A percentile compares a stretch with the other conserved stretches of the same genome.
These are phyloP conservation scores for Pisolithus tinctorius DNA, from an alignment of 768 basidiomycete genomes.

Conservation along the genomic window DNA sequence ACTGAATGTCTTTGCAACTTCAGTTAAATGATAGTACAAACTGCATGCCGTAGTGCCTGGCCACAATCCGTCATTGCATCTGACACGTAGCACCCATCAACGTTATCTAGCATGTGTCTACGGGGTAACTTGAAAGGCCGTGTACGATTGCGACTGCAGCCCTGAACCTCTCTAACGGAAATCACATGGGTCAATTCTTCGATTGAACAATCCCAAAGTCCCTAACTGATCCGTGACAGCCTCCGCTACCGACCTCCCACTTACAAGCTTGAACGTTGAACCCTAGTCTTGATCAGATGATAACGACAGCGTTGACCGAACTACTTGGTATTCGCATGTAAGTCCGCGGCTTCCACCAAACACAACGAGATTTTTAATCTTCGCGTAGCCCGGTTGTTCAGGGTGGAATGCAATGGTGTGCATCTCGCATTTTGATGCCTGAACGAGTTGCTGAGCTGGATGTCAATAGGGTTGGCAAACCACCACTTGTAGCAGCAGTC, in stretches of 20 bases:
- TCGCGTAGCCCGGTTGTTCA: conserved; percentile 65
- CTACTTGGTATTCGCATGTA: conserved; percentile 62
- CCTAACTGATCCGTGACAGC: too few species aligned
- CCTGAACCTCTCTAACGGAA: too few species aligned
- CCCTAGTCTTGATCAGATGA: conserved; percentile 20
- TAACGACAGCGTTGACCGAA: conserved; percentile 54
- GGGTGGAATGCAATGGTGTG: conserved; percentile 87
- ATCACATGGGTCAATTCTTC: too few species aligned
- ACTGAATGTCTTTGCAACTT: too few species aligned
- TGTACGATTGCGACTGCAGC: too few species aligned
- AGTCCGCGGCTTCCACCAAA: conserved; percentile 16
- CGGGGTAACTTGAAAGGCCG: too few species aligned
- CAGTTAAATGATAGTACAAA: too few species aligned
- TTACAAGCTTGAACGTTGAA: background rate
- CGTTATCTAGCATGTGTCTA: too few species aligned
- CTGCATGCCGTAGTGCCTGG: too few species aligned
- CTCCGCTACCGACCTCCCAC: background rate
- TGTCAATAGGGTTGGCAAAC: conserved; percentile 67
- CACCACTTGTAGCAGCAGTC: conserved; percentile 67
- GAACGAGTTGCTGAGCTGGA: background rate
- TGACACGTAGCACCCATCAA: too few species aligned
- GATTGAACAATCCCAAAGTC: too few species aligned
- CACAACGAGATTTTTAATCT: background rate
- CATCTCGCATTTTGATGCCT: background rate
- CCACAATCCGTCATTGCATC: too few species aligned